Base-by-base conservation (phyloP, 345 rosid genomes). In the Hypericum androsaemum region DNA sequence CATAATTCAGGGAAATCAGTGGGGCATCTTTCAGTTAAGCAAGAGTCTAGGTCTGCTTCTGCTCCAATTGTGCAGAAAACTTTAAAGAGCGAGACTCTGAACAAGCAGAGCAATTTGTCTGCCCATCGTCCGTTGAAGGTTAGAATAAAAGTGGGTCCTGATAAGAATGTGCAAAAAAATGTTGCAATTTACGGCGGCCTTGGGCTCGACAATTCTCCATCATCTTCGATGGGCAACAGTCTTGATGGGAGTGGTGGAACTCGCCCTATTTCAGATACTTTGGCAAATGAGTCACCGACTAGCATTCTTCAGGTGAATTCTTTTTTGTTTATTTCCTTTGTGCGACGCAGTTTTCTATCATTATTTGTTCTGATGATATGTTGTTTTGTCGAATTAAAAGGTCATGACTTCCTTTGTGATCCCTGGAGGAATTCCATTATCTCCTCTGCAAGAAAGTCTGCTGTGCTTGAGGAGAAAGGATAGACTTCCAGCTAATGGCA, bases 361-460 rank as follows among this genome's bases (percentile, higher is more conserved):
- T 42, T 13, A 52, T 7, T 12, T 37, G 22, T 42, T 37, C 50
- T 35, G 50, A 22, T 22, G 37, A 15, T 22, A 43, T 6, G 12
- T 14, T 41, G 47, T 10, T 75, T 52, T 62, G 39, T 40, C 63
- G 59, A 64, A 74, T 22, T 22, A 4, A 70, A 80, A 84, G 97
- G 77, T 66, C 37, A 83, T 84, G 97, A 76, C 81, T 55, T 72
- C 80, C 42, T 53, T 65, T 60, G 69, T 64, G 8, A 74, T 82
- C 54, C 78, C 79, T 53, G 72, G 73, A 52, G 66, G 64, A 49
- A 65, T 41, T 52, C 57, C 85, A 52, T 46, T 83, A 68, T 88
- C 92, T 7, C 92, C 97, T 54, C 86, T 88, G 60, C 76, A 76
- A 61, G 80, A 74, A 9, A 70, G 64, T 67, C 70, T 85, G 43